Evolutionary conservation across 75 land plant species (phyloP), one percentile per base, ranked within the genome.

Genomic region (Picea glauca): DNA sequence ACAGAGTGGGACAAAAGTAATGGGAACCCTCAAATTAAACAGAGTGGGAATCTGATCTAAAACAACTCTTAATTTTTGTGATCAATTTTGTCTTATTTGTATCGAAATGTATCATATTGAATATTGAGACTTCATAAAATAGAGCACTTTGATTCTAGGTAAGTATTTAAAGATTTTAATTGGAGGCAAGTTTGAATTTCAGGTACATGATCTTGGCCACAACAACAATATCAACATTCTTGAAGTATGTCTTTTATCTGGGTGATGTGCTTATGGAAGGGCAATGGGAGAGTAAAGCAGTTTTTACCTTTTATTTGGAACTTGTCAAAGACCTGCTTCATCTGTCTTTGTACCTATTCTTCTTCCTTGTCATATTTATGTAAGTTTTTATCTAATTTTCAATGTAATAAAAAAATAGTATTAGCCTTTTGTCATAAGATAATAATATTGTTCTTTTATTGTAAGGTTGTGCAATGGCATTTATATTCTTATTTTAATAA

Each of bases 171-270:
- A 50, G 56, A 50, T 50, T 50, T 50, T 50, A 11, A 46, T n/a
- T 43, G 21, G 35, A 9, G n/a, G 5, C 23, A 70, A 21, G 23
- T 35, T 76, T 76, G 40, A 79, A 58, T 83, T 78, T 72, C 89
- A 97, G 99, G 88, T 97, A 97, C 78, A 92, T 95, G 87, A 97
- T 97, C 78, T 84, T 97, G 82, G 99, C 92, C 20, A 94, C 99
- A 77, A 88, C 98, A 76, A 91, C 94, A 15, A 84, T 97, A 33
- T 80, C 98, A n/a, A 94, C 87, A 38, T 93, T 93, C 83, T 68
- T 97, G 60, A 97, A 97, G 70, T 97, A 97, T 88, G 80, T 83
- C 20, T 92, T 97, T 77, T 97, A 94, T 84, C 84, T 95, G 13
- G 87, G 86, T 76, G 99, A 97, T 79, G 87, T 97, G 93, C 84